Percentiles rank a stretch among this genome's conserved stretches.
These are phyloP conservation scores for Tubosaeta sp. DNA, from an alignment of 768 basidiomycete genomes.

Conservation along the genomic window DNA sequence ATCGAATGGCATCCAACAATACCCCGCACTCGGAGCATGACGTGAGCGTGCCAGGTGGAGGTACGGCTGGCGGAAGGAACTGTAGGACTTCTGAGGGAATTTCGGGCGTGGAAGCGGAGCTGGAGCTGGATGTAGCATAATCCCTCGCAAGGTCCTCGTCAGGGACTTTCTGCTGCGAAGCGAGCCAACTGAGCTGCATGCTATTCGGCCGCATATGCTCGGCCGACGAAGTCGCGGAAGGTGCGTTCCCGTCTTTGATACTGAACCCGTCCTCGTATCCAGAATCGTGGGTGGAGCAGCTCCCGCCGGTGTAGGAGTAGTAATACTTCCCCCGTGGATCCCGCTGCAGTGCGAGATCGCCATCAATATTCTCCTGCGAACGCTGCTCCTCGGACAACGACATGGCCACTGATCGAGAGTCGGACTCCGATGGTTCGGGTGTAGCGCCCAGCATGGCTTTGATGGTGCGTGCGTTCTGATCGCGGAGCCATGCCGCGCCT, in stretches of 20 bases:
- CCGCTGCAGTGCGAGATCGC: conserved; percentile 63
- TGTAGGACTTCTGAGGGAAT: conserved; percentile 52
- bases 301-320: conserved; percentile 59
- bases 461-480: conserved; percentile 69
- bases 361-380: conserved; percentile 43
- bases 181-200: conserved; percentile 64
- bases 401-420: conserved; percentile 42
- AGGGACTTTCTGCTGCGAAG: conserved; percentile 42
- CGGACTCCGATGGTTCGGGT: conserved; percentile 57
- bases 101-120: conserved; percentile 24
- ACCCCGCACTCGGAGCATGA: conserved; percentile 80
- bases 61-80: conserved; percentile 42
- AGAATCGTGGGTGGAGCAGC: conserved; percentile 50
- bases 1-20: conserved; percentile 75
- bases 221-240: conserved; percentile 20
- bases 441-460: conserved; percentile 54
- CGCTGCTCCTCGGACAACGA: conserved; percentile 27
- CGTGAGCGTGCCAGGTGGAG: conserved; percentile 62
- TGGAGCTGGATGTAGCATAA: conserved; percentile 14
- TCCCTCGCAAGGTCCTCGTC: conserved; percentile 17
- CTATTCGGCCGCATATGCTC: conserved; percentile 55
- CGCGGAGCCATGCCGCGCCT: conserved; percentile 76
- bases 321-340: conserved; percentile 71
- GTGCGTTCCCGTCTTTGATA: conserved; percentile 30
- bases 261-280: conserved; percentile 49